Conservation (phyloP, 2,329 filamentous ascomycete species). For the Fonsecaea pugnacius region DNA sequence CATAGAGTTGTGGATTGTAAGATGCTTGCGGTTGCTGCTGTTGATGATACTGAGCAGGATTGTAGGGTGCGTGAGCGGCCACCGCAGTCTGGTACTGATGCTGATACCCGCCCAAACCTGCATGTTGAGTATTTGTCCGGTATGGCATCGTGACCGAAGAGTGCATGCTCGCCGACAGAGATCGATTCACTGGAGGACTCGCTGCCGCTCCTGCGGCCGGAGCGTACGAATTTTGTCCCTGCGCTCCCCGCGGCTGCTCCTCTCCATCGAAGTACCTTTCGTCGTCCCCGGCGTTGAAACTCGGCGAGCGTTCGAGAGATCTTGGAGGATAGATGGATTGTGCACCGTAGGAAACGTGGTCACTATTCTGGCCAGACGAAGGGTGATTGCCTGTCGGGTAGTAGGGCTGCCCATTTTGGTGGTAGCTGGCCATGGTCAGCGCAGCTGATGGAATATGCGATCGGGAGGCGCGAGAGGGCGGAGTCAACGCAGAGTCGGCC, state of each 20-base stretch:
- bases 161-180: constrained; percentile 36
- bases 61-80: constrained; percentile 57
- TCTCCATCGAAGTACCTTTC: constrained; percentile 54
- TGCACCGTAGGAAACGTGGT: constrained; percentile 47
- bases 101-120: constrained; percentile 53
- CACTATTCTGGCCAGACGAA: constrained; percentile 46
- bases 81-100: constrained; percentile 55
- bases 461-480: constrained; percentile 20
- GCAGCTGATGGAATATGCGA: constrained; percentile 14
- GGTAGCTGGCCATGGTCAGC: constrained; percentile 60
- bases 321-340: constrained; percentile 40
- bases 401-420: constrained; percentile 57
- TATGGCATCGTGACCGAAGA: constrained; percentile 45
- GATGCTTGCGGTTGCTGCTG: constrained; percentile 53
- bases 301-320: constrained; percentile 62
- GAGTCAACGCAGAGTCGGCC: constrained; percentile 29
- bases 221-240: constrained; percentile 26
- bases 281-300: constrained; percentile 79
- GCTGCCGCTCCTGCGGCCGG: constrained; percentile 11
- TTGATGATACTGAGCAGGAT: constrained; percentile 61
- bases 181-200: constrained; percentile 44
- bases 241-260: constrained; percentile 31
- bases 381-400: constrained; percentile 47
- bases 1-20: constrained; percentile 74
- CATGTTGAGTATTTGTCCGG: constrained; percentile 49